These are phyloP conservation scores for Flueggea neowawraea DNA, from an alignment of 441 rosid species.

Conservation along the genomic window DNA sequence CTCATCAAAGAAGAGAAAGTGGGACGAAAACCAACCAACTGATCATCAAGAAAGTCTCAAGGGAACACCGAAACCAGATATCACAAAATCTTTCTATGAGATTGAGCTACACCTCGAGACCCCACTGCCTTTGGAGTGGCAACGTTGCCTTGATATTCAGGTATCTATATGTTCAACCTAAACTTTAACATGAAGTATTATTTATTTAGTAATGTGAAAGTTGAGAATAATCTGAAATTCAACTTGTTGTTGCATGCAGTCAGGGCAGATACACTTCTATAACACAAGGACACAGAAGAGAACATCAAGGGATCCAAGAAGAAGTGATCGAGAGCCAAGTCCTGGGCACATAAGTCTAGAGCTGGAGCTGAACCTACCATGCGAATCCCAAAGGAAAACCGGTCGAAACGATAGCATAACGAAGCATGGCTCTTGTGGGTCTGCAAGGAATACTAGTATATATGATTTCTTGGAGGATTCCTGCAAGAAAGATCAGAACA, in stretches of 20 bases:
- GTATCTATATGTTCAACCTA: conserved; percentile 24
- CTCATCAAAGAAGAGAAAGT: conserved; percentile 51
- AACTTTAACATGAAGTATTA: no score
- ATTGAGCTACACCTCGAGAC: conserved; percentile 65
- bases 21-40: conserved; percentile 18
- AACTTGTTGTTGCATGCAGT: conserved; percentile 25
- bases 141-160: conserved; percentile 63
- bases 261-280: conserved; percentile 53
- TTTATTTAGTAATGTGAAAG: no score
- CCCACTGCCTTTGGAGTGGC: conserved; percentile 71
- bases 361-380: conserved; percentile 74
- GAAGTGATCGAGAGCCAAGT: conserved; percentile 24
- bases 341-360: conserved; percentile 58
- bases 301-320: conserved; percentile 55
- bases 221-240: neutral
- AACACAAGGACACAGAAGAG: conserved; percentile 51
- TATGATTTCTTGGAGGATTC: no score
- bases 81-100: conserved; percentile 29
- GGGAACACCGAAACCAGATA: conserved; percentile 23
- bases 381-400: conserved; percentile 37
- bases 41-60: conserved; percentile 16
- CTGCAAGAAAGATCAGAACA: conserved; percentile 9
- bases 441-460: neutral
- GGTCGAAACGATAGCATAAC: conserved; percentile 5
- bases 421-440: conserved; percentile 18